Conservation (phyloP, 2,329 filamentous ascomycete genomes). For the Pyricularia sp. region DNA sequence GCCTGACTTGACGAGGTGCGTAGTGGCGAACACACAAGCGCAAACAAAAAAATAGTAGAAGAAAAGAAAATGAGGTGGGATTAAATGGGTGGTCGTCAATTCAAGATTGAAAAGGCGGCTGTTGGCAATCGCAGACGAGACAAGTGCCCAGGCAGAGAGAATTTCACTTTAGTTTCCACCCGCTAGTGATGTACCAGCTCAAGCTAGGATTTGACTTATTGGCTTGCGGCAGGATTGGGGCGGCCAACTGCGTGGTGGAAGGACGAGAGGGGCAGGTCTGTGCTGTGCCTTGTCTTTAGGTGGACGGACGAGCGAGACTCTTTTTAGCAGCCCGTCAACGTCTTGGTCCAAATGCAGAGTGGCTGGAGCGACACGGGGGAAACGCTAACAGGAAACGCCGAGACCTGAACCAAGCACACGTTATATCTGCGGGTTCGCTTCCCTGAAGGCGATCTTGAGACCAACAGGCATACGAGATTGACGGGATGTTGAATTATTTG, state of each 20-base stretch:
- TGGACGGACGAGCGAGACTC: not conserved
- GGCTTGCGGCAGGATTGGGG: not conserved
- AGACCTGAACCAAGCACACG: not conserved
- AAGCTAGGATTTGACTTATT: not conserved
- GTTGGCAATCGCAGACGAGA: not conserved
- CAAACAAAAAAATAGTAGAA: not conserved
- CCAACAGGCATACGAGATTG: not conserved
- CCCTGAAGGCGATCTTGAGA: not conserved
- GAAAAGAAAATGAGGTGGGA: not conserved
- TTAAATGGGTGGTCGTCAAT: not conserved
- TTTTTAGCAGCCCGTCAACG: not conserved
- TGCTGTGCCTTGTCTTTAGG: not conserved
- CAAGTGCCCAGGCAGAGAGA: not conserved
- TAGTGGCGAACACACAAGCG: not conserved
- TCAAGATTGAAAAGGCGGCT: not conserved
- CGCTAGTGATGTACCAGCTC: not conserved
- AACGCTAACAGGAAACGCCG: not conserved
- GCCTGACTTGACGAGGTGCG: not conserved
- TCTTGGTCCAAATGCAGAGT: not conserved
- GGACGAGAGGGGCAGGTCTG: slow-evolving; percentile 1
- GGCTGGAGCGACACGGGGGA: not conserved
- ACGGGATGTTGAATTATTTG: not conserved
- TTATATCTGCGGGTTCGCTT: not conserved
- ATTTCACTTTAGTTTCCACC: not conserved
- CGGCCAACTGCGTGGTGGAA: not conserved